Evolutionary conservation across 345 rosid genomes (phyloP).

Genomic region (Brassica napus): Da-Ae NC_063438.1:6977501-6978000

Average conservation of each 20-base stretch:
- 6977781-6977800: constrained; percentile 60
- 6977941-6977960: constrained; percentile 56
- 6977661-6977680: constrained; percentile 43
- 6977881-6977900: constrained; percentile 24
- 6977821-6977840: constrained; percentile 49
- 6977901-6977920: constrained; percentile 23
- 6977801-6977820: constrained; percentile 51
- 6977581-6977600: constrained; percentile 51
- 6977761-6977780: constrained; percentile 57
- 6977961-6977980: constrained; percentile 41
- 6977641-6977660: constrained; percentile 52
- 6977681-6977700: constrained; percentile 48
- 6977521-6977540: constrained; percentile 15
- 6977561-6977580: constrained; percentile 38
- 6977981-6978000: constrained; percentile 13
- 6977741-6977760: constrained; percentile 42
- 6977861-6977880: constrained; percentile 46
- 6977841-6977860: constrained; percentile 57
- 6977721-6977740: constrained; percentile 47
- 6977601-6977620: constrained; percentile 48
- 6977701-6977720: constrained; percentile 56
- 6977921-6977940: constrained; percentile 46
- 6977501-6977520: constrained; percentile 40
- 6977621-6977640: constrained; percentile 50
- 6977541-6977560: constrained; percentile 11